phyloP scores from a whole-genome alignment of 176 grass and related monocot genomes.

The Carex myosuroides region DNA sequence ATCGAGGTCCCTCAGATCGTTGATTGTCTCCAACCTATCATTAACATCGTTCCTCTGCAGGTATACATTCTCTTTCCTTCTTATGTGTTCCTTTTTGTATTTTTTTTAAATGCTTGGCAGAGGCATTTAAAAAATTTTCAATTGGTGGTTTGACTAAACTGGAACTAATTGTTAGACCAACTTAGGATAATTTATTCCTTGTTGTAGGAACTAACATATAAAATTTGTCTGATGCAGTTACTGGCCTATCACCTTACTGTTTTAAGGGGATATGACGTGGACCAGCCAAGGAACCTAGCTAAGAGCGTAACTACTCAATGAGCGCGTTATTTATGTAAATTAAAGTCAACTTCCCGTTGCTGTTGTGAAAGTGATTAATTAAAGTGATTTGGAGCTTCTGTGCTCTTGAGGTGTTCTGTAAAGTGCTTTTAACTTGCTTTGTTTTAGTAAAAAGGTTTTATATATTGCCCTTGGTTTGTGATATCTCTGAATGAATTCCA shows the following conservation, averaged over 20 bases:
- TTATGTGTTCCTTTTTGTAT: neutral
- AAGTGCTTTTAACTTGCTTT: neutral
- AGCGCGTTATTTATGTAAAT: neutral
- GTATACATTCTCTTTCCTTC: constrained; percentile 20
- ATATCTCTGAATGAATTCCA: too few relatives aligned
- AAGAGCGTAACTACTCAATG: constrained; percentile 48
- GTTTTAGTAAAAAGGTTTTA: neutral
- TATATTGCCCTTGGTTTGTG: neutral
- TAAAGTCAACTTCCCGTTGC: neutral
- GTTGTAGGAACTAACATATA: constrained; percentile 1
- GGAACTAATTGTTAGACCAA: neutral
- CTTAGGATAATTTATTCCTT: neutral
- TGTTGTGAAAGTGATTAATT: neutral
- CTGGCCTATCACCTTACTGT: constrained; percentile 50
- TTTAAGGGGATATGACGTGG: constrained; percentile 37
- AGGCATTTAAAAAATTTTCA: too few relatives aligned
- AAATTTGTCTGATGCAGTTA: constrained; percentile 18
- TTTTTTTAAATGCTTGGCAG: too few relatives aligned
- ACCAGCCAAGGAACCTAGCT: constrained; percentile 48
- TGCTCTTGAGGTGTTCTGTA: neutral
- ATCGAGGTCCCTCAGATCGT: constrained; percentile 69
- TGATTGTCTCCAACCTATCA: constrained; percentile 80
- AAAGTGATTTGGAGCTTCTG: neutral
- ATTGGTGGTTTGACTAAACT: neutral
- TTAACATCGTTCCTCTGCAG: constrained; percentile 86